These are phyloP conservation scores for Volutella citrinella DNA, from an alignment of 2,329 filamentous ascomycete species.

Conservation along the genomic window DNA sequence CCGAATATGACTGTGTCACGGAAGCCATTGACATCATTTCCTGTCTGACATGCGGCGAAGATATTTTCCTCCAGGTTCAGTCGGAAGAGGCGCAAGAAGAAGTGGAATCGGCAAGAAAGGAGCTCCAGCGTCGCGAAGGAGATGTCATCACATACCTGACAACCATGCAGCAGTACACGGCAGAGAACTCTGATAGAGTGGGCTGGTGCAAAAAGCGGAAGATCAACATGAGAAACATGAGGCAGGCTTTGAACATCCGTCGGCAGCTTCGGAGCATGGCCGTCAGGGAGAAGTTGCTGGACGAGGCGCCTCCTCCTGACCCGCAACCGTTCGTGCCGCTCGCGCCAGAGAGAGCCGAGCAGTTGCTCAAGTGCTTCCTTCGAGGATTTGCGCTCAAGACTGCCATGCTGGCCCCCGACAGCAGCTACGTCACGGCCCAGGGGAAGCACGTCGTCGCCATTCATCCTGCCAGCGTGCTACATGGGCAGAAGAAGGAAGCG, in stretches of 20 bases:
- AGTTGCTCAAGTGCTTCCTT: constrained; percentile 59
- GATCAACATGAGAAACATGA: constrained; percentile 60
- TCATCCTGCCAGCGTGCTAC: constrained; percentile 61
- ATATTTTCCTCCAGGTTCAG: constrained; percentile 59
- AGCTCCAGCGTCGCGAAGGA: constrained; percentile 59
- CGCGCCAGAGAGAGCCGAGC: constrained; percentile 51
- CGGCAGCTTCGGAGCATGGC: constrained; percentile 59
- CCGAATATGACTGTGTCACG: constrained; percentile 68
- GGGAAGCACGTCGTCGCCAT: constrained; percentile 60
- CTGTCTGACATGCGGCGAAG: constrained; percentile 60
- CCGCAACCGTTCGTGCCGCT: constrained; percentile 55
- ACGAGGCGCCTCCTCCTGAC: constrained; percentile 44
- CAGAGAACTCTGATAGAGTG: constrained; percentile 52
- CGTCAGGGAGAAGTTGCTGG: constrained; percentile 48
- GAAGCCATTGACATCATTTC: constrained; percentile 84
- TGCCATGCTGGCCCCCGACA: constrained; percentile 58
- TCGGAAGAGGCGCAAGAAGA: constrained; percentile 55
- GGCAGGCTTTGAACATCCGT: constrained; percentile 59
- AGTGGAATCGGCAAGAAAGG: constrained; percentile 51
- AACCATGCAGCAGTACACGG: constrained; percentile 59
- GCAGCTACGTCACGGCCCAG: constrained; percentile 57
- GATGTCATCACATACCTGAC: constrained; percentile 64
- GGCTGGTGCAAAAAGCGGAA: constrained; percentile 58
- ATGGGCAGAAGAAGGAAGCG: constrained; percentile 61
- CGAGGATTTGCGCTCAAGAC: constrained; percentile 59